Conservation (phyloP, 2,329 filamentous ascomycete species). For the Ceratocystis ficicola region DNA sequence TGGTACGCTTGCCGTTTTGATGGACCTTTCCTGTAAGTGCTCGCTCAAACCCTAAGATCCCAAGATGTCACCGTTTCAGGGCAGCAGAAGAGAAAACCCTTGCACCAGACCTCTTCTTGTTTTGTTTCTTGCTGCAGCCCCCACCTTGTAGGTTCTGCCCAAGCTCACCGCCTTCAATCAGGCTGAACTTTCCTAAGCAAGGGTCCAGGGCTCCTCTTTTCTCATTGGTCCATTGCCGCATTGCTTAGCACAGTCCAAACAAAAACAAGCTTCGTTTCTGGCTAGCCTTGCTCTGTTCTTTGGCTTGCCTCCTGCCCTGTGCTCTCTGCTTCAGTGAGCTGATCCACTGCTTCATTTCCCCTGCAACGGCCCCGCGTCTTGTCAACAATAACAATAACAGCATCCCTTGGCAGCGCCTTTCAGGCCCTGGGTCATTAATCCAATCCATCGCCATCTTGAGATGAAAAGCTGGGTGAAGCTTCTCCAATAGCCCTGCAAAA, state of each 20-base stretch:
- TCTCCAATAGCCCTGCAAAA: background rate
- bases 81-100: background rate
- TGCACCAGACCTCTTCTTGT: background rate
- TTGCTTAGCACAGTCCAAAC: too few relatives aligned
- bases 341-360: constrained; percentile 13
- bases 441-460: constrained; percentile 15
- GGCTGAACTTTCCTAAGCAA: too few relatives aligned
- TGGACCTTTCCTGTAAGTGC: background rate
- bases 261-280: too few relatives aligned
- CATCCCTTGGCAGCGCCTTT: constrained; percentile 8
- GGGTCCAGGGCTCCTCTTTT: too few relatives aligned
- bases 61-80: background rate
- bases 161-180: too few relatives aligned
- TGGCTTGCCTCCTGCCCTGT: background rate
- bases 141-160: background rate
- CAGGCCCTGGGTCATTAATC: background rate
- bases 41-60: background rate
- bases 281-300: background rate
- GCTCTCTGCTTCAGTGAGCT: background rate
- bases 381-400: constrained; percentile 14
- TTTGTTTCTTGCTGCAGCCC: background rate
- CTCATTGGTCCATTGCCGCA: too few relatives aligned
- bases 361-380: constrained; percentile 15
- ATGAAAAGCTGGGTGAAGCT: constrained; percentile 9
- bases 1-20: background rate